Percentiles rank a stretch among this genome's conserved stretches.
Conservation (phyloP, 345 rosid species). For the Populus davidiana region DNA sequence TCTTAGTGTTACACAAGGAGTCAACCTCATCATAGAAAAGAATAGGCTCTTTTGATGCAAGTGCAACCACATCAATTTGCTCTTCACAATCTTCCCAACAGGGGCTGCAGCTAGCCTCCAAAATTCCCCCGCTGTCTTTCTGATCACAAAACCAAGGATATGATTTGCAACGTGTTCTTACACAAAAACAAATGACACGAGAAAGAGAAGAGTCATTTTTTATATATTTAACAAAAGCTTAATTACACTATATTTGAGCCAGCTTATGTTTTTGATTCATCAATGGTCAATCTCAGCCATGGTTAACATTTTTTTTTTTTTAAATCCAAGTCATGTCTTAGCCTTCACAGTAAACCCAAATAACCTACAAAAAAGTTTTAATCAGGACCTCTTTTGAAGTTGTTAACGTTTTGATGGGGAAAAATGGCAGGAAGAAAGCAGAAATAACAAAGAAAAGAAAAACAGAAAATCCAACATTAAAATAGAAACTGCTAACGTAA, state of each 20-base stretch:
- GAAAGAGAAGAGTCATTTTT: not conserved
- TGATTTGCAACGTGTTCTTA: not conserved
- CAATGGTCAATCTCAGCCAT: not conserved
- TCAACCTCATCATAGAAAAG: constrained; percentile 94
- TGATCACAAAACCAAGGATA: constrained; percentile 24
- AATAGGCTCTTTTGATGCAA: constrained; percentile 87
- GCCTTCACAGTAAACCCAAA: not conserved
- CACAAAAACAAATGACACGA: not conserved
- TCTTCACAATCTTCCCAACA: constrained; percentile 85
- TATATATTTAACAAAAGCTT: not conserved
- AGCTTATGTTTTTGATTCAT: not conserved
- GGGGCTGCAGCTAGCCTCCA: constrained; percentile 31
- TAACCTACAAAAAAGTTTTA: not conserved
- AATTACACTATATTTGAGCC: not conserved
- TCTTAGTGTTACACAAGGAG: not conserved
- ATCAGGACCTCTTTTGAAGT: not conserved
- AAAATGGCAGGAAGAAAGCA: not conserved
- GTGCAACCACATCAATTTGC: constrained; percentile 65
- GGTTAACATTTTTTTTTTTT: not conserved
- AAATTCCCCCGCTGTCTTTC: constrained; percentile 28
- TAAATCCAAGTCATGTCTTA: not conserved
- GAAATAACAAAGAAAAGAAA: not conserved
- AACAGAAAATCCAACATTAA: not conserved
- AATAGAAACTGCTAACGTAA: not conserved
- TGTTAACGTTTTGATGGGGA: not conserved